Evolutionary conservation across 495 filamentous ascomycete species (phyloP), one percentile per base, ranked within the genome.

Genomic region (Clohesyomyces aquaticus): DNA sequence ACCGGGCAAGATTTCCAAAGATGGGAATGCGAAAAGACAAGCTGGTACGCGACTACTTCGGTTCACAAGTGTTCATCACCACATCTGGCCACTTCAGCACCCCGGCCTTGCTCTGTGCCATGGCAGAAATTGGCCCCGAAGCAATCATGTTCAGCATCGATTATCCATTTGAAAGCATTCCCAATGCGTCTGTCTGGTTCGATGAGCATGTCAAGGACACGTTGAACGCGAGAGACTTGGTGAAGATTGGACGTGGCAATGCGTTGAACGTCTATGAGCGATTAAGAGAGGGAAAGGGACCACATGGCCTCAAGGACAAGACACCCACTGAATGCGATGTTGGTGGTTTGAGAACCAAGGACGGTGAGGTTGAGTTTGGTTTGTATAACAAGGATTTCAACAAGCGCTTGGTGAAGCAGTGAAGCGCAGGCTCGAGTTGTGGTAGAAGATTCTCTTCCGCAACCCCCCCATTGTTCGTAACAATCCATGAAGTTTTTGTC

Each of bases 21-120:
- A 61, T 61, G 63, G 14, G 27, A 0, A 61, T 55, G 63, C 47
- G 50, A 4, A 61, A 66, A 35, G 63, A 62, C 27, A 49, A 32
- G 32, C 41, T 54, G 2, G 29, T 60, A 16, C 72, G 74, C 42
- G 77, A 85, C 16, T 85, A 87, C 55, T 87, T 84, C 68, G 77
- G 80, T 25, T 72, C 77, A 49, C 87, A 89, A 55, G 75, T 89
- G 43, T 89, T 81, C 82, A 80, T 88, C 51, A 88, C 85, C 2
- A 87, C 86, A 1, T 82, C 78, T 19, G 85, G 86, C 0, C 80
- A 85, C 47, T 88, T 87, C 70, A 82, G 78, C 28, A 79, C 85
- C 14, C 77, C 80, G 11, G 81, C 80, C 3, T 65, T 87, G 45
- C 50, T 63, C 26, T 70, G 55, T 27, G 55, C 41, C 11, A 50